phyloP scores from a whole-genome alignment of 2,329 filamentous ascomycete genomes.

The Aspergillus hiratsukae region DNA sequence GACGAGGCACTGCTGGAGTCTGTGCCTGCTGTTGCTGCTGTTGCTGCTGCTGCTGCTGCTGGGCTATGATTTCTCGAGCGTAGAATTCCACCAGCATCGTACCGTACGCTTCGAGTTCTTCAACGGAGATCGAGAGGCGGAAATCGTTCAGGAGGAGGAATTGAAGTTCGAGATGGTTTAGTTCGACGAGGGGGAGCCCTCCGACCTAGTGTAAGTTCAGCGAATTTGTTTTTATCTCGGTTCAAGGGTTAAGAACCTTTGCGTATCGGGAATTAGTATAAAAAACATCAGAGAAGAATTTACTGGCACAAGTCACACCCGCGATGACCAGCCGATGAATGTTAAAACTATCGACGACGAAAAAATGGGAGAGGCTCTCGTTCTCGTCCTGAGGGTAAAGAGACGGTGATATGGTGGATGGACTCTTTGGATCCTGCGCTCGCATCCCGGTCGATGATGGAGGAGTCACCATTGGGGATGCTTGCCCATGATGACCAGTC shows the following conservation, averaged over 20 bases:
- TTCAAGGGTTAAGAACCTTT: conserved; percentile 58
- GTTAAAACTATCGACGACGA: conserved; percentile 98
- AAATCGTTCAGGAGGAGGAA: conserved; percentile 96
- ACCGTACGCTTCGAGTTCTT: conserved; percentile 93
- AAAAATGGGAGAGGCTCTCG: conserved; percentile 63
- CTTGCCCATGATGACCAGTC: conserved; percentile 15
- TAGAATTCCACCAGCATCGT: conserved; percentile 99
- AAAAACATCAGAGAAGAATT: conserved; percentile 98
- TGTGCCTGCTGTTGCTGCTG: conserved; percentile 37
- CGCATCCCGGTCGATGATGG: conserved; percentile 31
- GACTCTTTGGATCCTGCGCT: conserved; percentile 31
- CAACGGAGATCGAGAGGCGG: conserved; percentile 83
- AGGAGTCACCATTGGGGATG: conserved; percentile 33
- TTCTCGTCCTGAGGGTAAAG: conserved; percentile 39
- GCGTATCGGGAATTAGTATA: conserved; percentile 99
- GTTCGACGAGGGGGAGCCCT: conserved; percentile 81
- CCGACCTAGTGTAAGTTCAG: conserved; percentile 63
- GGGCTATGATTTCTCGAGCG: conserved; percentile 77
- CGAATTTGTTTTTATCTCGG: neutral
- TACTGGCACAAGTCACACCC: conserved; percentile 95
- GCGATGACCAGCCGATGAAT: conserved; percentile 96
- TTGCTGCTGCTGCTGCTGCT: conserved; percentile 50
- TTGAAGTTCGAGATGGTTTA: conserved; percentile 94
- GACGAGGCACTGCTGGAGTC: conserved; percentile 15
- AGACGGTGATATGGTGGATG: conserved; percentile 31